phyloP scores from a whole-genome alignment of 129 eudicot species.

The Flaveria ramosissima region DNA sequence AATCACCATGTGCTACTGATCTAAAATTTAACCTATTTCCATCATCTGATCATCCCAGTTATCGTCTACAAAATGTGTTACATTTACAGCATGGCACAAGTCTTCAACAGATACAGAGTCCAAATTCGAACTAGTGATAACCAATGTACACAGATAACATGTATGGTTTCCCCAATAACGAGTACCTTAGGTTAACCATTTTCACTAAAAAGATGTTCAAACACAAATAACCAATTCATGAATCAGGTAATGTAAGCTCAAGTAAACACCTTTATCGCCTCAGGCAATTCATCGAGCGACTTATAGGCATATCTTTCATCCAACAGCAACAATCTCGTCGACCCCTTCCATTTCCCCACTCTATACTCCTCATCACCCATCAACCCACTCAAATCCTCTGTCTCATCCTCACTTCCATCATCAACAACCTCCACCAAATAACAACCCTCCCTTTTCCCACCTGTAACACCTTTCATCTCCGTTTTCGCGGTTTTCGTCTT shows the following conservation, averaged over 20 bases:
- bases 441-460: conserved; percentile 36
- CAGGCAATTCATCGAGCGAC: conserved; percentile 65
- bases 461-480: conserved; percentile 24
- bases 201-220: conserved; percentile 6
- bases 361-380: conserved; percentile 56
- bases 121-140: background rate
- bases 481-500: conserved; percentile 37
- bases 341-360: conserved; percentile 66
- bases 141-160: conserved; percentile 1
- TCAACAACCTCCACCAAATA: conserved; percentile 47
- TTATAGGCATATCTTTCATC: conserved; percentile 64
- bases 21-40: background rate
- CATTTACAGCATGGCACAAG: background rate
- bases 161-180: background rate
- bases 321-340: conserved; percentile 84
- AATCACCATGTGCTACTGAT: background rate
- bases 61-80: background rate
- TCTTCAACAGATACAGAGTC: background rate
- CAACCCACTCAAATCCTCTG: conserved; percentile 63
- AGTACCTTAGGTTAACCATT: background rate
- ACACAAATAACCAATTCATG: conserved; percentile 24
- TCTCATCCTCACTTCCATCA: conserved; percentile 29
- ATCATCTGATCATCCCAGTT: background rate
- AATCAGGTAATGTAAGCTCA: conserved; percentile 11
- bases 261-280: conserved; percentile 72